Percentiles rank a stretch among this genome's conserved stretches.
phyloP scores from a whole-genome alignment of 179 eudicot genomes.

The Spinacia oleracea region DNA sequence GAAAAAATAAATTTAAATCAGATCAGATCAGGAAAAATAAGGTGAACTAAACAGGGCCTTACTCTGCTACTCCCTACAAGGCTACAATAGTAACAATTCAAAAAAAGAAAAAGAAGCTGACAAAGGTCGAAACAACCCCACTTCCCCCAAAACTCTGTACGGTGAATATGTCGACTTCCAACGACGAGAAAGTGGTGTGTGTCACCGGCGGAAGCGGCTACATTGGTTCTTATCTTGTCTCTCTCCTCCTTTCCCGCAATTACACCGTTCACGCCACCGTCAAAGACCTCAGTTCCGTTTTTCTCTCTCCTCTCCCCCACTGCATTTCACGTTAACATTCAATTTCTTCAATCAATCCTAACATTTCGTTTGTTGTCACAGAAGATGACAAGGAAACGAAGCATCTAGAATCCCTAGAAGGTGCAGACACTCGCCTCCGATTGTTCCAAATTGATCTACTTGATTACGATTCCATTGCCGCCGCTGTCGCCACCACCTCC shows the following conservation, averaged over 20 bases:
- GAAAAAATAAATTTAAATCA: no score
- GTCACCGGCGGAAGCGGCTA: slow-evolving; percentile 55
- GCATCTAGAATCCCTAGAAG: slow-evolving; percentile 67
- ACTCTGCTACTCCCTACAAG: no score
- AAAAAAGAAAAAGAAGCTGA: no score
- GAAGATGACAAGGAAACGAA: slow-evolving; percentile 79
- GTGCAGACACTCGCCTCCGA: slow-evolving; percentile 57
- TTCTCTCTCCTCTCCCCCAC: not conserved
- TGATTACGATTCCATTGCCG: slow-evolving; percentile 56
- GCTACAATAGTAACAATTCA: no score
- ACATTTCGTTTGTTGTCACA: slow-evolving; percentile 10
- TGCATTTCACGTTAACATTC: not conserved
- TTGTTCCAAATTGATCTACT: slow-evolving; percentile 83
- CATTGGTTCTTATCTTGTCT: slow-evolving; percentile 49
- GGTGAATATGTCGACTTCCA: slow-evolving; percentile 15
- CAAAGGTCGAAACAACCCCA: not conserved
- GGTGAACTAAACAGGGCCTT: no score
- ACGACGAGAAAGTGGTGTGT: slow-evolving; percentile 32
- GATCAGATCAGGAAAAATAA: no score
- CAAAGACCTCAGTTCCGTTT: slow-evolving; percentile 32
- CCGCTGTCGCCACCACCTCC: slow-evolving; percentile 50
- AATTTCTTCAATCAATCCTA: not conserved
- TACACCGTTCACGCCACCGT: slow-evolving; percentile 53
- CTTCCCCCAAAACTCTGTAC: not conserved
- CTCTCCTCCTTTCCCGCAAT: slow-evolving; percentile 44